Evolutionary conservation across 371 early-diverging fungal genomes (phyloP).

Genomic region (Mortierella sp.): DNA sequence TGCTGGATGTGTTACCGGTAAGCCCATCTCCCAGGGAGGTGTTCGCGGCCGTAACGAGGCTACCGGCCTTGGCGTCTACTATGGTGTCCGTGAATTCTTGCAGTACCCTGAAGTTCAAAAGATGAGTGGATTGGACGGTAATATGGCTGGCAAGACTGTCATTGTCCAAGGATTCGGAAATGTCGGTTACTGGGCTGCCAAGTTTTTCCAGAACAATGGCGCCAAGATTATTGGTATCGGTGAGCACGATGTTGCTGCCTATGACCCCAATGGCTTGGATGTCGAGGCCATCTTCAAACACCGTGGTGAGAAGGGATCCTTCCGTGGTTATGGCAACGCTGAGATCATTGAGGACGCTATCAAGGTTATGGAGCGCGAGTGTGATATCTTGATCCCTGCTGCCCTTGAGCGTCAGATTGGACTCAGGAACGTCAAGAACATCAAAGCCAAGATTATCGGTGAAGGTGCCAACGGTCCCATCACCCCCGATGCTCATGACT

Average conservation of each 20-base stretch:
- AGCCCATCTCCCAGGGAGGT: slow-evolving; percentile 89
- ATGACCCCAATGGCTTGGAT: slow-evolving; percentile 79
- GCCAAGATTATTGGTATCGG: slow-evolving; percentile 88
- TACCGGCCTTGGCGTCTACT: slow-evolving; percentile 91
- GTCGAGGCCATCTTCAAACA: slow-evolving; percentile 78
- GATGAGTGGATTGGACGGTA: slow-evolving; percentile 77
- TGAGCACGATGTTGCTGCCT: slow-evolving; percentile 80
- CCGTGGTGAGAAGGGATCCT: slow-evolving; percentile 73
- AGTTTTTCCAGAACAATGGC: slow-evolving; percentile 88
- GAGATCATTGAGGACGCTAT: slow-evolving; percentile 74
- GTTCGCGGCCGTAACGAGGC: slow-evolving; percentile 93
- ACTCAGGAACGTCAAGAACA: slow-evolving; percentile 77
- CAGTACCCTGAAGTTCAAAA: slow-evolving; percentile 84
- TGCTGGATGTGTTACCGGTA: slow-evolving; percentile 91
- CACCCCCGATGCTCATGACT: slow-evolving; percentile 85
- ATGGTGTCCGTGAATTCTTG: slow-evolving; percentile 89
- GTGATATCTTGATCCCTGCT: slow-evolving; percentile 89
- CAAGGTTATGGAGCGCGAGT: slow-evolving; percentile 81
- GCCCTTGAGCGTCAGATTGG: slow-evolving; percentile 92
- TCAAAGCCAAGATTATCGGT: slow-evolving; percentile 90
- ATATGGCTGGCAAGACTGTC: slow-evolving; percentile 75
- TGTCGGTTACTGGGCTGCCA: slow-evolving; percentile 91
- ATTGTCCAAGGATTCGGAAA: slow-evolving; percentile 94
- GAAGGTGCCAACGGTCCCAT: slow-evolving; percentile 93
- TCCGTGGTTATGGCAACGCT: slow-evolving; percentile 77